These are phyloP conservation scores for Abelmoschus esculentus DNA, from an alignment of 345 rosid species.

Conservation along the genomic window DNA sequence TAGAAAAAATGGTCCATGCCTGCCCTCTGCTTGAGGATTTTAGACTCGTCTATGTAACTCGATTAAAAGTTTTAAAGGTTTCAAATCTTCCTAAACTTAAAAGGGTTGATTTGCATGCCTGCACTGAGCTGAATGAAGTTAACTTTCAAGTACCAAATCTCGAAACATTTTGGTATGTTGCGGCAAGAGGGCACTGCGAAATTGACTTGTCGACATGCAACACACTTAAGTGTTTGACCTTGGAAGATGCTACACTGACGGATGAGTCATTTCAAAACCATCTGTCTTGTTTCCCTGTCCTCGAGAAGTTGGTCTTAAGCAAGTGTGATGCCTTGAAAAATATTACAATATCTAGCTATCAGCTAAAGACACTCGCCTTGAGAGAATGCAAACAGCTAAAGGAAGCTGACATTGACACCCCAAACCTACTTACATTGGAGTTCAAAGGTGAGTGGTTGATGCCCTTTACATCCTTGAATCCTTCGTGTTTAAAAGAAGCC, in stretches of 20 bases:
- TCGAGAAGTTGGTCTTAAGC: conserved; percentile 25
- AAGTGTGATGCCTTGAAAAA: conserved; percentile 17
- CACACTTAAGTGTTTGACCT: conserved; percentile 22
- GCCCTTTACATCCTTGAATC: conserved; percentile 25
- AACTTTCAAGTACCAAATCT: conserved; percentile 21
- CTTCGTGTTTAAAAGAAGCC: conserved; percentile 27
- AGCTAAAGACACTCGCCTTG: conserved; percentile 18
- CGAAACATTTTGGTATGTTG: conserved; percentile 25
- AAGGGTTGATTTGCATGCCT: conserved; percentile 27
- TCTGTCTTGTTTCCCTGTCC: conserved; percentile 21
- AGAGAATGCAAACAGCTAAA: conserved; percentile 19
- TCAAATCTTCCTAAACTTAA: conserved; percentile 14
- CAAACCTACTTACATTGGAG: conserved; percentile 30
- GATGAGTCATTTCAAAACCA: conserved; percentile 17
- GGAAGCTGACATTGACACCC: conserved; percentile 23
- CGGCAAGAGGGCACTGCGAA: conserved; percentile 2
- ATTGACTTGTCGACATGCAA: conserved; percentile 16
- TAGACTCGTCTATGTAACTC: conserved; percentile 21
- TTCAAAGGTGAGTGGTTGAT: conserved; percentile 25
- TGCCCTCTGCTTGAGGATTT: conserved; percentile 31
- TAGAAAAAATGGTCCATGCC: conserved; percentile 11
- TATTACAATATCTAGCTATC: conserved; percentile 14
- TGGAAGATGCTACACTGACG: conserved; percentile 18
- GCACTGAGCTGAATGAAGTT: conserved; percentile 17
- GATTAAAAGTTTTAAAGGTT: conserved; percentile 15